A percentile compares a stretch with the other conserved stretches of the same genome.
Evolutionary conservation across 257 asterid genomes (phyloP).

Genomic region (Dorcoceras hygrometricum): DNA sequence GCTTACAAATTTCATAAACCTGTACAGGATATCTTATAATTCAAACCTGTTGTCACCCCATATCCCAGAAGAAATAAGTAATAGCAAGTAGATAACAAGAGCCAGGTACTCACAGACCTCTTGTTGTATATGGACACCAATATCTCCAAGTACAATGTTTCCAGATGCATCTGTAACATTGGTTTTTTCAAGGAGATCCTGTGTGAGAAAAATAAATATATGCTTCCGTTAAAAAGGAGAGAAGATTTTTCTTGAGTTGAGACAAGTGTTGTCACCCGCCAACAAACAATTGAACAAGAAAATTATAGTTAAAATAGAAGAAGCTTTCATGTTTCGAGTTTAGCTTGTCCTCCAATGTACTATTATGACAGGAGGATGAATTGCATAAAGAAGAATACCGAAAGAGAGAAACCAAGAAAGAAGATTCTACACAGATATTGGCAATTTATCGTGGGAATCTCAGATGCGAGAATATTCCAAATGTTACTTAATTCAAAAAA

Average conservation of each 20-base stretch:
- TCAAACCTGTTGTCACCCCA: not conserved
- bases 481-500: not conserved
- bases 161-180: constrained; percentile 93
- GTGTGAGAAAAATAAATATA: constrained; percentile 27
- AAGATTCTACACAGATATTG: not conserved
- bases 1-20: not conserved
- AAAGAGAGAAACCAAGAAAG: not conserved
- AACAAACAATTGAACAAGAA: too few species aligned
- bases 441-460: not conserved
- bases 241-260: not conserved
- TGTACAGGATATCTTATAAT: not conserved
- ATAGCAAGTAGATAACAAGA: constrained; percentile 3
- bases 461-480: not conserved
- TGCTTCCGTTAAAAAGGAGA: not conserved
- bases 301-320: not conserved
- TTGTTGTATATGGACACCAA: constrained; percentile 79
- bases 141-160: constrained; percentile 73
- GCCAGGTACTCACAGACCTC: constrained; percentile 52
- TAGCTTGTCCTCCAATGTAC: not conserved
- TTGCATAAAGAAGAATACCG: not conserved
- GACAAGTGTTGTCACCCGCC: not conserved
- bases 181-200: constrained; percentile 71
- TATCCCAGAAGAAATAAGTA: not conserved
- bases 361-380: not conserved
- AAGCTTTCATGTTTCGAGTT: not conserved